These are phyloP conservation scores for Phytophthora nicotianae DNA, from an alignment of 352 stramenopile genomes.

Conservation along the genomic window DNA sequence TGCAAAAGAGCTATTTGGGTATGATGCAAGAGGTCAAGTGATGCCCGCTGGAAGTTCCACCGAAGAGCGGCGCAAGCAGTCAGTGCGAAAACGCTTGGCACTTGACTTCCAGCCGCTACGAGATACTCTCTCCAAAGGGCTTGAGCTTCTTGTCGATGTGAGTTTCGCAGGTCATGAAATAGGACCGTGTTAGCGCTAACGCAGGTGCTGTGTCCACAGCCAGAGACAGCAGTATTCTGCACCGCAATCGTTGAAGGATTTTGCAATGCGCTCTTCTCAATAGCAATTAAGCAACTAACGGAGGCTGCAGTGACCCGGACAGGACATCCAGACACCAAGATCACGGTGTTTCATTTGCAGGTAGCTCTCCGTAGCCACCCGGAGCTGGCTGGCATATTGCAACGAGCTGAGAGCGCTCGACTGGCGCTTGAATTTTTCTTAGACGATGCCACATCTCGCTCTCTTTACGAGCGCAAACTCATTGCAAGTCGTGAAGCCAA, in stretches of 20 bases:
- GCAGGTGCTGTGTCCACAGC: slow-evolving; percentile 18
- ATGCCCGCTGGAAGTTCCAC: slow-evolving; percentile 34
- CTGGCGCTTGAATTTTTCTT: slow-evolving; percentile 58
- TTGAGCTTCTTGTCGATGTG: slow-evolving; percentile 57
- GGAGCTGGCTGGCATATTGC: slow-evolving; percentile 44
- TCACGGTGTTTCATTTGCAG: slow-evolving; percentile 61
- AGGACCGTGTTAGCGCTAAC: not conserved
- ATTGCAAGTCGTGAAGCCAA: slow-evolving; percentile 52
- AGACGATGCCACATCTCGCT: slow-evolving; percentile 51
- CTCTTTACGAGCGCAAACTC: slow-evolving; percentile 46
- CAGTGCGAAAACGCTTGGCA: slow-evolving; percentile 51
- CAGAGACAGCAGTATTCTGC: slow-evolving; percentile 57
- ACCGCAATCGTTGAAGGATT: slow-evolving; percentile 59
- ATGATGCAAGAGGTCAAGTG: slow-evolving; percentile 12
- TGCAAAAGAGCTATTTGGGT: slow-evolving; percentile 15
- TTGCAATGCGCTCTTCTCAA: slow-evolving; percentile 57
- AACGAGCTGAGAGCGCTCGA: slow-evolving; percentile 38
- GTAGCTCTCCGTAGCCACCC: slow-evolving; percentile 51
- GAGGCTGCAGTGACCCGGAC: slow-evolving; percentile 27
- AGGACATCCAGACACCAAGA: slow-evolving; percentile 51
- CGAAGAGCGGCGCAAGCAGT: slow-evolving; percentile 48
- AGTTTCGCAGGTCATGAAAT: slow-evolving; percentile 8
- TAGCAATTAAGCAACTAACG: slow-evolving; percentile 48
- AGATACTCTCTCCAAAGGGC: slow-evolving; percentile 48
- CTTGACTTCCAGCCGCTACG: slow-evolving; percentile 63